Evolutionary conservation across 345 rosid species (phyloP).

Genomic region (Turnera subulata): DNA sequence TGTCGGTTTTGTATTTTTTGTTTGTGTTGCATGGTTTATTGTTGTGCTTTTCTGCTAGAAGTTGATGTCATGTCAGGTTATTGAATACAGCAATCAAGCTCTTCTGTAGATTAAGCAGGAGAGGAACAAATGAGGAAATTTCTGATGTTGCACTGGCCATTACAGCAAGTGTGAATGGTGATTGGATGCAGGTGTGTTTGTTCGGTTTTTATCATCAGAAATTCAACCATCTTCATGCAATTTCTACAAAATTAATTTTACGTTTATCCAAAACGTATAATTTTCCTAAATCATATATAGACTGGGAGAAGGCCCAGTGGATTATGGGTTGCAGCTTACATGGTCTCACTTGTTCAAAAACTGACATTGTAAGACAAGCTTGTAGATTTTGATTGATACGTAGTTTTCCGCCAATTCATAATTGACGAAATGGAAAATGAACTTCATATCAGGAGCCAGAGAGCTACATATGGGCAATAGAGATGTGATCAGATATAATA

Average conservation of each 20-base stretch:
- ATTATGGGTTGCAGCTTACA: slow-evolving; percentile 92
- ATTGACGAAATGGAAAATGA: too few relatives aligned
- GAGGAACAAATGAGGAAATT: slow-evolving; percentile 52
- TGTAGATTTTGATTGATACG: too few relatives aligned
- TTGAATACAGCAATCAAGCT: slow-evolving; percentile 1
- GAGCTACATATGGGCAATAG: too few relatives aligned
- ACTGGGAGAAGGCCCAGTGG: slow-evolving; percentile 98
- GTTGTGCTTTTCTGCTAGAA: too few relatives aligned
- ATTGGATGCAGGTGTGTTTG: slow-evolving; percentile 86
- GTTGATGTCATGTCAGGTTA: not conserved
- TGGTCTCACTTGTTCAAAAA: slow-evolving; percentile 65
- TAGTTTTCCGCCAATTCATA: too few relatives aligned
- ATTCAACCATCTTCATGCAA: not conserved
- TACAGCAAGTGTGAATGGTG: slow-evolving; percentile 91
- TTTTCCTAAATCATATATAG: slow-evolving; percentile 32
- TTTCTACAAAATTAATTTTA: too few relatives aligned
- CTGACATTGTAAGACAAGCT: slow-evolving; percentile 79
- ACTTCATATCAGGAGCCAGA: too few relatives aligned
- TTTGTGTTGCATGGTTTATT: too few relatives aligned
- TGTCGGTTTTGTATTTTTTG: too few relatives aligned
- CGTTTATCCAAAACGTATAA: too few relatives aligned
- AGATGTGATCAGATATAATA: too few relatives aligned
- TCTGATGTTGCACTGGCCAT: slow-evolving; percentile 55
- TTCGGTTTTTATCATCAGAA: slow-evolving; percentile 13
- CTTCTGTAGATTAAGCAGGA: slow-evolving; percentile 47